phyloP scores from a whole-genome alignment of 1,284 basidiomycete species.

The Ceratobasidium sp. region DNA sequence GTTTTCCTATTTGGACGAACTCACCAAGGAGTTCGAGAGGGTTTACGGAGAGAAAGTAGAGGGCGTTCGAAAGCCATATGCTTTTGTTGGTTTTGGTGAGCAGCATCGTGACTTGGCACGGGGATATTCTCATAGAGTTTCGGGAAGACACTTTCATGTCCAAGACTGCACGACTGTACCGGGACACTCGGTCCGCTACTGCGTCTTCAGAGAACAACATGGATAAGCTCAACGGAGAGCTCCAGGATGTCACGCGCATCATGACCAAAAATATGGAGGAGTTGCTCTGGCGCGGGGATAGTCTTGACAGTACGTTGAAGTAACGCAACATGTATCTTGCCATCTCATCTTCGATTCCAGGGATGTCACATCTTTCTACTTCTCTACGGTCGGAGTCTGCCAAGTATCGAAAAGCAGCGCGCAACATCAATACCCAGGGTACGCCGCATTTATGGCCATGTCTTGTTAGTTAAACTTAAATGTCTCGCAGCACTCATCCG shows the following conservation, averaged over 20 bases:
- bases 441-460: neutral
- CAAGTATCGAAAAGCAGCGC: slow-evolving; percentile 95
- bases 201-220: slow-evolving; percentile 63
- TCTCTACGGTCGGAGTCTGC: slow-evolving; percentile 97
- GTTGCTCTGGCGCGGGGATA: slow-evolving; percentile 95
- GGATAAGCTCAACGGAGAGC: slow-evolving; percentile 91
- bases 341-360: slow-evolving; percentile 52
- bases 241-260: slow-evolving; percentile 97
- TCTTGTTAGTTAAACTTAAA: neutral
- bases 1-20: slow-evolving; percentile 96
- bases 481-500: slow-evolving; percentile 83
- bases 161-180: slow-evolving; percentile 93
- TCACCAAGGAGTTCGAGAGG: slow-evolving; percentile 92
- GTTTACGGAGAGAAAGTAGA: slow-evolving; percentile 93
- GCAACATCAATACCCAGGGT: slow-evolving; percentile 76
- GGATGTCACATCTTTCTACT: slow-evolving; percentile 97
- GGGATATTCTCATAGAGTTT: neutral
- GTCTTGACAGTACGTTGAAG: slow-evolving; percentile 78
- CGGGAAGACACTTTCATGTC: slow-evolving; percentile 94
- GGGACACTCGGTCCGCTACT: slow-evolving; percentile 86
- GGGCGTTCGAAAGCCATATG: slow-evolving; percentile 85
- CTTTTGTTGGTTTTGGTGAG: slow-evolving; percentile 94
- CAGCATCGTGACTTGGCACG: slow-evolving; percentile 38
- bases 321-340: slow-evolving; percentile 18
- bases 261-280: slow-evolving; percentile 99